A percentile compares a stretch with the other conserved stretches of the same genome.
Evolutionary conservation across 1,139 yeast species (phyloP).

Genomic region (Saccharomyces hybrid): DNA sequence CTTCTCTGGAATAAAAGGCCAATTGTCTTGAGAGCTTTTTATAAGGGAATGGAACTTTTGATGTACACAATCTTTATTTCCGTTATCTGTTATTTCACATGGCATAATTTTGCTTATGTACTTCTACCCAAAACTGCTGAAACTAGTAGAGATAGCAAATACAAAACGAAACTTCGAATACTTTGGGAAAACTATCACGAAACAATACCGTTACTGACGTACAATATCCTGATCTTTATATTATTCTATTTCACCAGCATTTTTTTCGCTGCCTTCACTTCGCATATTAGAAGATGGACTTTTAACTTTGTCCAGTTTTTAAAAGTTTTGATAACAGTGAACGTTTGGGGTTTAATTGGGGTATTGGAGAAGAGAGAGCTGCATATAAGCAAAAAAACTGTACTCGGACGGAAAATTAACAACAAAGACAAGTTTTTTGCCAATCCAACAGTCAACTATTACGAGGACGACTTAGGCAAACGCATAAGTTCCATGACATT

Average conservation of each 20-base stretch:
- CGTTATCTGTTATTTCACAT: conserved; percentile 16
- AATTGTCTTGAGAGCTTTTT: conserved; percentile 6
- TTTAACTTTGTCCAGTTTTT: conserved; percentile 20
- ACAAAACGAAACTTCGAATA: conserved; percentile 7
- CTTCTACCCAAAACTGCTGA: conserved; percentile 16
- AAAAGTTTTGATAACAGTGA: conserved; percentile 26
- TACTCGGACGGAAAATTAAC: conserved; percentile 28
- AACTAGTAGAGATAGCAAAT: neutral
- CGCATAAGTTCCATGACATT: neutral
- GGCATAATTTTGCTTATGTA: conserved; percentile 23
- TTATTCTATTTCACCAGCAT: conserved; percentile 16
- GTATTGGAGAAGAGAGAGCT: conserved; percentile 26
- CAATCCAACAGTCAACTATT: conserved; percentile 19
- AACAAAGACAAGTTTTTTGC: conserved; percentile 25
- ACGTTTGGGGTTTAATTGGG: conserved; percentile 30
- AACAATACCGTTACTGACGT: conserved; percentile 22
- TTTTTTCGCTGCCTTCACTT: conserved; percentile 10
- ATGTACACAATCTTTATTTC: conserved; percentile 16
- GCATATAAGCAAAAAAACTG: conserved; percentile 21
- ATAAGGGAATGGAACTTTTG: conserved; percentile 13
- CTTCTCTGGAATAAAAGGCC: conserved; percentile 10
- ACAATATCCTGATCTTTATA: conserved; percentile 17
- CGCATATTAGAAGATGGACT: conserved; percentile 18
- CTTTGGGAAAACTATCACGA: conserved; percentile 26
- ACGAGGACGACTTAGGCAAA: conserved; percentile 3